Conservation (phyloP, 1,284 basidiomycete genomes). For the Neonothopanus nambi region DNA sequence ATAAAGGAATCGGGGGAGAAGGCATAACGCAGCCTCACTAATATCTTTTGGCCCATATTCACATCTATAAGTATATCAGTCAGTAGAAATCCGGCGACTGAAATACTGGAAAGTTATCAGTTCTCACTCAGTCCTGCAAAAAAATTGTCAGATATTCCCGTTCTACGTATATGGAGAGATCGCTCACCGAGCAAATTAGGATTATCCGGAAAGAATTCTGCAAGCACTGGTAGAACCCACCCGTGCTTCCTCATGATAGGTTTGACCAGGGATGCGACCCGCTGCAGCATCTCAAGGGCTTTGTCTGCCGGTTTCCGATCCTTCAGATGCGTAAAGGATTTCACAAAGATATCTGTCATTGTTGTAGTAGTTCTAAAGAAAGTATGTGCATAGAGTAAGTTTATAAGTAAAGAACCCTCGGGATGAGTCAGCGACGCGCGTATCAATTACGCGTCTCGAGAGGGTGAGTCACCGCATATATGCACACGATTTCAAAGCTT, state of each 20-base stretch:
- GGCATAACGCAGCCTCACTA: constrained; percentile 74
- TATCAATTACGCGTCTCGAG: too few relatives aligned
- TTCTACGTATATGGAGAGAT: not conserved
- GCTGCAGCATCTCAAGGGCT: constrained; percentile 67
- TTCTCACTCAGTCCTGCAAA: constrained; percentile 33
- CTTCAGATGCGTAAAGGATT: constrained; percentile 68
- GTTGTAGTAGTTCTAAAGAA: too few relatives aligned
- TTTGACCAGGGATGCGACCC: constrained; percentile 79
- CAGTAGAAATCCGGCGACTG: constrained; percentile 13
- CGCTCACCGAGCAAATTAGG: constrained; percentile 71
- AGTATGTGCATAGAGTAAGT: too few relatives aligned
- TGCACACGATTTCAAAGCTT: too few relatives aligned
- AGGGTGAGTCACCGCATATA: too few relatives aligned
- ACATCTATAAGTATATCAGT: constrained; percentile 53
- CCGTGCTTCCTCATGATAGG: constrained; percentile 85
- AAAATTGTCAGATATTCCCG: too few relatives aligned
- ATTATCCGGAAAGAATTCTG: constrained; percentile 84
- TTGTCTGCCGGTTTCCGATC: constrained; percentile 59
- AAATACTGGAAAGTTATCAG: not conserved
- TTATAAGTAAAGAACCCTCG: too few relatives aligned
- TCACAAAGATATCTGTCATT: constrained; percentile 40
- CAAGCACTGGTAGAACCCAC: constrained; percentile 80
- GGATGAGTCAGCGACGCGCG: too few relatives aligned
- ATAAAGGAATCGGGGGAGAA: constrained; percentile 72
- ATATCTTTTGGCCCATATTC: constrained; percentile 78